Percentiles rank a stretch among this genome's conserved stretches.
These are phyloP conservation scores for Ulvella scutata DNA, from an alignment of 139 green algal genomes.

Conservation along the genomic window DNA sequence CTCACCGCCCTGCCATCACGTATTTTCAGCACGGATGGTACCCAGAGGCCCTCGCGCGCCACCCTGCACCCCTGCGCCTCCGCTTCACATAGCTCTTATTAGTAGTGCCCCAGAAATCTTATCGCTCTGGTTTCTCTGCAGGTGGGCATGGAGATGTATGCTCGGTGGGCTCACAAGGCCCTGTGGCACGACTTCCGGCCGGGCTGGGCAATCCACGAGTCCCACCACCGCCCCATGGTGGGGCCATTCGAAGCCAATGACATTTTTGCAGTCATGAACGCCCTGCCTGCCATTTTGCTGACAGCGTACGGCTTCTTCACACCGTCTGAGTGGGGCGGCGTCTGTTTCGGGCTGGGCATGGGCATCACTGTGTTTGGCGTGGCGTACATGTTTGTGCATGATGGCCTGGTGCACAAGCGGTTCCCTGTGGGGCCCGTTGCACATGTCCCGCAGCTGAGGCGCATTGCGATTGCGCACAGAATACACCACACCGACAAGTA, in stretches of 20 bases:
- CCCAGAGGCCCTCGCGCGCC: neutral
- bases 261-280: slow-evolving; percentile 86
- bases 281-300: slow-evolving; percentile 75
- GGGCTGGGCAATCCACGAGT: slow-evolving; percentile 79
- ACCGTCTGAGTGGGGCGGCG: slow-evolving; percentile 41
- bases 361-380: slow-evolving; percentile 97
- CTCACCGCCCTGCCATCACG: neutral
- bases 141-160: slow-evolving; percentile 76
- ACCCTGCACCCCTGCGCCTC: neutral
- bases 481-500: slow-evolving; percentile 93
- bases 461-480: slow-evolving; percentile 75
- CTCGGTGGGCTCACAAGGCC: slow-evolving; percentile 75
- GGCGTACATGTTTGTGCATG: slow-evolving; percentile 97
- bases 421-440: slow-evolving; percentile 87
- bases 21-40: neutral
- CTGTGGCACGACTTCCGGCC: slow-evolving; percentile 82
- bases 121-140: slow-evolving; percentile 2
- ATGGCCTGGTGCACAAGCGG: slow-evolving; percentile 57
- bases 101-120: neutral
- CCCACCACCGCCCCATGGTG: slow-evolving; percentile 73
- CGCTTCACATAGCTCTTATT: neutral
- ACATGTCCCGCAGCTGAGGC: slow-evolving; percentile 72
- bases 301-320: slow-evolving; percentile 82
- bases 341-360: slow-evolving; percentile 82
- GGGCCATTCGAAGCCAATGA: slow-evolving; percentile 95